Base-by-base conservation (phyloP, 371 early-diverging fungal species). In the Apophysomyces trapeziformis region DNA sequence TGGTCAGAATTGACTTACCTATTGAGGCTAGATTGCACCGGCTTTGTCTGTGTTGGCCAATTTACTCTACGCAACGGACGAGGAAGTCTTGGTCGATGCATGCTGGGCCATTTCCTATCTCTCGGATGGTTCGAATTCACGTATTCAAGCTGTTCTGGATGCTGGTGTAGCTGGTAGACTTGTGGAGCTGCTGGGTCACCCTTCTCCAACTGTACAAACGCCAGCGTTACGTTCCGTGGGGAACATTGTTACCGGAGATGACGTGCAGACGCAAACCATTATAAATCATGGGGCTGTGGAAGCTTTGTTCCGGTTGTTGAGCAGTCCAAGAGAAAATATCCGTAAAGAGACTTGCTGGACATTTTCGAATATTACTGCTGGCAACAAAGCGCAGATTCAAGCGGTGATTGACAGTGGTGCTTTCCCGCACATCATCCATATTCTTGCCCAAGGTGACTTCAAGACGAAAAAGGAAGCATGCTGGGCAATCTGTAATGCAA, bases 341-440 rank as follows among this genome's bases (percentile, higher is more conserved):
- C 90, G 95, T 70, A 99, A 99, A 85, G 99, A 99, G 82, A 96
- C 99, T 32, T 99, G 99, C 87, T 99, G 99, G 99, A 97, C 98
- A 11, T 90, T 99, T 61, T 99, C 99, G 18, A 99, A 99, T 85
- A 95, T 99, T 76, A 97, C 99, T 38, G 99, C 99, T 9, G 99
- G 99, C 47, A 97, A 93, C 66, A 84, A 91, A 13, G 79, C 76
- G 9, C 99, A 99, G 79, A 96, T 99, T 71, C 92, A 96, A 79
- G 90, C 88, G 12, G 92, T 99, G 38, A 94, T 99, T 65, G 95
- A 99, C 58, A 91, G 92, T 64, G 94, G 92, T 71, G 82, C 99
- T 46, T 88, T 99, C 65, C 95, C 94, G 7, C 90, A 95, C 8
- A 87, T 99, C 50, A 87, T 99, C 64, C 84, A 93, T 70, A 89